phyloP scores from a whole-genome alignment of 352 stramenopile genomes.

The Phytophthora capsici region DNA sequence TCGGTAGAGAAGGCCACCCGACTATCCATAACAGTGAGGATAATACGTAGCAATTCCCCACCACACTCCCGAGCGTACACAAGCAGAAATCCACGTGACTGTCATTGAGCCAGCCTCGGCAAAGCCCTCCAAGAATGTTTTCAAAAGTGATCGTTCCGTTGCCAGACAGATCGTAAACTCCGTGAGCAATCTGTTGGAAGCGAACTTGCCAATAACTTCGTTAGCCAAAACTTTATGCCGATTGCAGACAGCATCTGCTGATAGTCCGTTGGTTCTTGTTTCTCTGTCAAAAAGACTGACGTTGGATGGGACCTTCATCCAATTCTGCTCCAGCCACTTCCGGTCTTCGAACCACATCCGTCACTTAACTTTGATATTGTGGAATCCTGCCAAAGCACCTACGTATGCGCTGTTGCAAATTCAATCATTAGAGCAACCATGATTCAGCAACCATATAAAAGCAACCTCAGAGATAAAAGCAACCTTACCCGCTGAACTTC shows the following conservation, averaged over 20 bases:
- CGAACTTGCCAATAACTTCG: conserved; percentile 8
- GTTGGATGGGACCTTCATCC: background rate
- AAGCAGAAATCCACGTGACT: conserved; percentile 13
- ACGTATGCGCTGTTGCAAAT: no score
- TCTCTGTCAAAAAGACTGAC: conserved; percentile 1
- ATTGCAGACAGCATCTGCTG: background rate
- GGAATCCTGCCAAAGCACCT: background rate
- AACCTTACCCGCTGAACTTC: conserved; percentile 19
- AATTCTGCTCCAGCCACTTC: conserved; percentile 21
- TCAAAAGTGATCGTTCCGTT: conserved; percentile 4
- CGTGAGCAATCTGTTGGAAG: background rate
- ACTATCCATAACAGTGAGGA: background rate
- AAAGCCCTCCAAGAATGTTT: conserved; percentile 10
- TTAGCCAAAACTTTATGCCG: conserved; percentile 1
- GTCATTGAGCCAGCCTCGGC: background rate
- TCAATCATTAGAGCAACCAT: no score
- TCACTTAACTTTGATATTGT: background rate
- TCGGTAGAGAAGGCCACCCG: no score
- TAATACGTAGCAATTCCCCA: conserved; percentile 3
- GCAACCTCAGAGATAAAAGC: conserved; percentile 15
- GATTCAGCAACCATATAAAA: no score
- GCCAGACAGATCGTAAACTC: background rate
- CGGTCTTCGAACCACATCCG: conserved; percentile 13
- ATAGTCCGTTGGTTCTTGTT: background rate
- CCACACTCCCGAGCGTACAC: no score